Conservation (phyloP, 2,329 filamentous ascomycete genomes). For the Epichloe coenophiala region DNA sequence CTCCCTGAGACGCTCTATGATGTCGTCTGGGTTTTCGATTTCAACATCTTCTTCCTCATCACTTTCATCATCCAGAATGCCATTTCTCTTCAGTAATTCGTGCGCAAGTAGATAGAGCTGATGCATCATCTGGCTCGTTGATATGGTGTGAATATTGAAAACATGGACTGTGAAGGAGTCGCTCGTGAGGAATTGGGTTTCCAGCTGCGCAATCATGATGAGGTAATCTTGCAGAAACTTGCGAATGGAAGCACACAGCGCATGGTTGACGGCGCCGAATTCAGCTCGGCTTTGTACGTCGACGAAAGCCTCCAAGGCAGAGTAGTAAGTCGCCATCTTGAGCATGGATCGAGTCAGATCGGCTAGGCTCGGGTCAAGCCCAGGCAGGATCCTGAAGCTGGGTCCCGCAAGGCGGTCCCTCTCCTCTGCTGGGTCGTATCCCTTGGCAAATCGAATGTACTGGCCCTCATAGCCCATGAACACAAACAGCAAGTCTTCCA, state of each 20-base stretch:
- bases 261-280: conserved; percentile 90
- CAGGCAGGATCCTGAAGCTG: conserved; percentile 62
- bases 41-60: conserved; percentile 57
- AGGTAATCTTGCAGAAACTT: conserved; percentile 89
- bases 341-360: conserved; percentile 83
- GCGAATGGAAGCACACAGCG: conserved; percentile 86
- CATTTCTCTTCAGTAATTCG: conserved; percentile 79
- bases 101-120: conserved; percentile 81
- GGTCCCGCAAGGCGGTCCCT: conserved; percentile 79
- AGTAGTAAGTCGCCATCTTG: conserved; percentile 88
- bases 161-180: conserved; percentile 84
- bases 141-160: conserved; percentile 80
- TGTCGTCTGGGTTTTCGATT: conserved; percentile 77
- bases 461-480: conserved; percentile 99
- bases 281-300: conserved; percentile 89
- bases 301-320: conserved; percentile 80
- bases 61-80: conserved; percentile 67
- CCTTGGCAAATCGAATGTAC: conserved; percentile 76
- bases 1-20: conserved; percentile 77
- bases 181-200: conserved; percentile 84
- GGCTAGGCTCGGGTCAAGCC: conserved; percentile 79
- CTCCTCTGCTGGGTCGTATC: conserved; percentile 73
- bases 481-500: conserved; percentile 85
- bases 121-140: conserved; percentile 79
- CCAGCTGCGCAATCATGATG: conserved; percentile 81